phyloP scores from a whole-genome alignment of 2,329 filamentous ascomycete species.

The Aspergillus luchuensis region DNA sequence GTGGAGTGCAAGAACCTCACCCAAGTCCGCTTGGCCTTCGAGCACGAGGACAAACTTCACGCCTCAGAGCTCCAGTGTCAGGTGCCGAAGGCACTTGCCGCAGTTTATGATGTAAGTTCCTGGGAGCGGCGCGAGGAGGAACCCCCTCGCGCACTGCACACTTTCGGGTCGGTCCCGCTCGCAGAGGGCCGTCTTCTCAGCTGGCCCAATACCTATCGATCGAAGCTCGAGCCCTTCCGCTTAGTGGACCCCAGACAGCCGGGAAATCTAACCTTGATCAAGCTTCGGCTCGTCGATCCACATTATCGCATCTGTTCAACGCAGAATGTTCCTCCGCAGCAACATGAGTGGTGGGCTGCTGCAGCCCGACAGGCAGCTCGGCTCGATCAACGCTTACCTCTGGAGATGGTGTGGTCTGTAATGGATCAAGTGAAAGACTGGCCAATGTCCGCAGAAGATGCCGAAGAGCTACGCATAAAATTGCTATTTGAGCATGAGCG shows the following conservation, averaged over 20 bases:
- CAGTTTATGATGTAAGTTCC: background rate
- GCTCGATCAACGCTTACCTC: background rate
- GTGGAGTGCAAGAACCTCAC: background rate
- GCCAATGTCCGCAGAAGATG: background rate
- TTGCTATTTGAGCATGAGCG: background rate
- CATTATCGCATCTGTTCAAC: slow-evolving; percentile 1
- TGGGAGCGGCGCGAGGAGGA: background rate
- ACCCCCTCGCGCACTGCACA: background rate
- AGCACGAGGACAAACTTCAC: background rate
- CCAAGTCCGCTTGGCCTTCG: background rate
- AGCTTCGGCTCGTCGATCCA: background rate
- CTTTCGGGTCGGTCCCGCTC: background rate
- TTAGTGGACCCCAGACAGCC: background rate
- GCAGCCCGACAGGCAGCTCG: background rate
- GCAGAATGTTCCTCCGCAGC: background rate
- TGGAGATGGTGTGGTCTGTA: background rate
- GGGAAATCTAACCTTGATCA: background rate
- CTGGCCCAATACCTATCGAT: background rate
- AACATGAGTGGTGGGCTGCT: background rate
- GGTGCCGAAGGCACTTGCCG: background rate
- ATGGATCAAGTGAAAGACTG: background rate
- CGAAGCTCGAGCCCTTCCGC: background rate
- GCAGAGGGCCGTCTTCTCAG: background rate
- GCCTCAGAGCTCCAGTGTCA: background rate
- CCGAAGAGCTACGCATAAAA: background rate